A percentile compares a stretch with the other conserved stretches of the same genome.
phyloP scores from a whole-genome alignment of 2,329 filamentous ascomycete species.

The Magnaporthiopsis incrustans region DNA sequence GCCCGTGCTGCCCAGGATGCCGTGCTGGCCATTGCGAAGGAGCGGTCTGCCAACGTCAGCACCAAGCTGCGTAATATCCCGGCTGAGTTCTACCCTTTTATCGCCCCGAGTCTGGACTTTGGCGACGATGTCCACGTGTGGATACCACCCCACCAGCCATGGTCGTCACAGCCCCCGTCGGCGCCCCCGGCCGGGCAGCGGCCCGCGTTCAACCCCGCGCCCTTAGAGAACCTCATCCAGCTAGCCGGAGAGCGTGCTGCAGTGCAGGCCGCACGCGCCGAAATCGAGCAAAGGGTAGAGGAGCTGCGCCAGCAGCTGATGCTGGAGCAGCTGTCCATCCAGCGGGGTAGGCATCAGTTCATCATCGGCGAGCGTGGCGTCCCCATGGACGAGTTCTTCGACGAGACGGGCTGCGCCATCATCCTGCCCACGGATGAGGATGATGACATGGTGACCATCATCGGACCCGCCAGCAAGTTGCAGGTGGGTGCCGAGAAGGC shows the following conservation, averaged over 20 bases:
- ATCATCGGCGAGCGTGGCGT: constrained; percentile 80
- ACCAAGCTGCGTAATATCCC: constrained; percentile 78
- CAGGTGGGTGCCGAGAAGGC: constrained; percentile 71
- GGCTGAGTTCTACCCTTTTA: constrained; percentile 90
- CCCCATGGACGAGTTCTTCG: constrained; percentile 76
- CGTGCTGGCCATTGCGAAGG: constrained; percentile 80
- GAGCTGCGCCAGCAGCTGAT: constrained; percentile 69
- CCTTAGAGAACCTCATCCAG: constrained; percentile 69
- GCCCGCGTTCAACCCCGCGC: constrained; percentile 62
- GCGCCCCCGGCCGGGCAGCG: constrained; percentile 53
- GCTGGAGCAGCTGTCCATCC: constrained; percentile 71
- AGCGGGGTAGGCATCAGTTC: constrained; percentile 86
- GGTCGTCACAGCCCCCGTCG: constrained; percentile 60
- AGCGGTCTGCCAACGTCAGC: constrained; percentile 75
- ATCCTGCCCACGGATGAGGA: constrained; percentile 72
- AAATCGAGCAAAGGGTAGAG: constrained; percentile 71
- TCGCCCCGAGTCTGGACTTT: constrained; percentile 55
- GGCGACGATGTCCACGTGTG: constrained; percentile 55
- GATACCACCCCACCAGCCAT: constrained; percentile 74
- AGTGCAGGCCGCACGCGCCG: constrained; percentile 69
- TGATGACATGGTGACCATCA: constrained; percentile 75
- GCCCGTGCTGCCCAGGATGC: constrained; percentile 75
- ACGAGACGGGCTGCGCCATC: constrained; percentile 83
- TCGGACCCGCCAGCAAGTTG: constrained; percentile 70
- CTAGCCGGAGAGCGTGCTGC: constrained; percentile 79